These are phyloP conservation scores for Limonium bicolor DNA, from an alignment of 148 eudicot genomes.

Conservation along the genomic window DNA sequence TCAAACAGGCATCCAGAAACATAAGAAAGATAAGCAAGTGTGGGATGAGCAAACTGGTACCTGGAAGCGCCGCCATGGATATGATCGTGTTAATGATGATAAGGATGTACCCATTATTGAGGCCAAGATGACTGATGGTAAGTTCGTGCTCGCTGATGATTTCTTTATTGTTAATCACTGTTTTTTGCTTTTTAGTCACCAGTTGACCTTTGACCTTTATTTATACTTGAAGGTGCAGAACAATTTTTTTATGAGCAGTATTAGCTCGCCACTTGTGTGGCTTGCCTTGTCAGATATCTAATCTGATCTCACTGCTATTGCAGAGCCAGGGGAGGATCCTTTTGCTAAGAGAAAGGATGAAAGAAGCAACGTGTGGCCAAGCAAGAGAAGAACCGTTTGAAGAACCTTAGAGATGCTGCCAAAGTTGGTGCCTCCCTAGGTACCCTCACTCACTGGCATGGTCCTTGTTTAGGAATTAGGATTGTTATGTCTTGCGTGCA, in stretches of 20 bases:
- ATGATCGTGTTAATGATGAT: constrained; percentile 92
- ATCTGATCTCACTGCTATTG: constrained; percentile 1
- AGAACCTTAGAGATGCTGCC: constrained; percentile 55
- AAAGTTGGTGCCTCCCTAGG: constrained; percentile 88
- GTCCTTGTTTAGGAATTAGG: too few species aligned
- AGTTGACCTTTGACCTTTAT: too few species aligned
- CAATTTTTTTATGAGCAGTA: background rate
- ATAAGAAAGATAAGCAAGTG: constrained; percentile 58
- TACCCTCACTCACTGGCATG: too few species aligned
- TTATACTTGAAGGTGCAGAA: background rate
- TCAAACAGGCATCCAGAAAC: constrained; percentile 48
- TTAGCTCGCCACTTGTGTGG: too few species aligned
- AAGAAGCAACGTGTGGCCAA: constrained; percentile 65
- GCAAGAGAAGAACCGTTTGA: constrained; percentile 60
- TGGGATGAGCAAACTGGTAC: constrained; percentile 64
- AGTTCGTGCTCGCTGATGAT: too few species aligned
- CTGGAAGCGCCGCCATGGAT: constrained; percentile 92
- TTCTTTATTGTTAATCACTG: too few species aligned
- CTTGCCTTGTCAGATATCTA: too few species aligned
- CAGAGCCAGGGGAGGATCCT: constrained; percentile 93
- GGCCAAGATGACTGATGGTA: constrained; percentile 77
- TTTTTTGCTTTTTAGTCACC: too few species aligned
- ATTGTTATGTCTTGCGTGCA: too few species aligned
- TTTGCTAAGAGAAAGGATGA: constrained; percentile 67
- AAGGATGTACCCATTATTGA: constrained; percentile 69